phyloP scores from a whole-genome alignment of 116 monocot genomes.

The Trichopus zeylanicus region DNA sequence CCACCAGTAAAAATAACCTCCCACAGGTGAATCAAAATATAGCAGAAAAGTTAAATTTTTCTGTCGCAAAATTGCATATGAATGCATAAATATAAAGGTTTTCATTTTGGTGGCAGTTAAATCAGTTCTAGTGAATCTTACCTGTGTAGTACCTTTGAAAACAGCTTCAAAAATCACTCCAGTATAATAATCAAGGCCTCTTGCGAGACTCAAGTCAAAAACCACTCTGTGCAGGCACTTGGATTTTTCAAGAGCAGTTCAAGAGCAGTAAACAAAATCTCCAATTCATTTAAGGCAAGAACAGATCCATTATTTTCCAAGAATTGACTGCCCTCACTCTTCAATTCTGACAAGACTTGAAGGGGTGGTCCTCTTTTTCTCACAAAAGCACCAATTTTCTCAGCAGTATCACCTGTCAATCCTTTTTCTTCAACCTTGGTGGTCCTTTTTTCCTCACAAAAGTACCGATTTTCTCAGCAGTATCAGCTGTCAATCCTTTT shows the following conservation, averaged over 20 bases:
- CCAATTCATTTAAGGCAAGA: conserved; percentile 69
- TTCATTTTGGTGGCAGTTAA: background rate
- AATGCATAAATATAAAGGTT: background rate
- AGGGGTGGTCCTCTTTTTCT: conserved; percentile 70
- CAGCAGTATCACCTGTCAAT: conserved; percentile 56
- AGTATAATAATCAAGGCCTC: conserved; percentile 99
- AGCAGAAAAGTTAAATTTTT: background rate
- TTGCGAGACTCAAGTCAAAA: conserved; percentile 98
- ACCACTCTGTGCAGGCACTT: conserved; percentile 63
- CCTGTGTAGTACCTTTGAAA: conserved; percentile 89
- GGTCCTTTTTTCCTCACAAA: conserved; percentile 78
- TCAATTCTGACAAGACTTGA: conserved; percentile 64
- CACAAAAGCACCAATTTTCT: conserved; percentile 82
- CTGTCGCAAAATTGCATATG: background rate
- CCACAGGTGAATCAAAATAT: no score
- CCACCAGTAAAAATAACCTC: no score
- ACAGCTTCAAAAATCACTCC: conserved; percentile 97
- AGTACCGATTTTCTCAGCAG: conserved; percentile 74
- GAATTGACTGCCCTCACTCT: conserved; percentile 51
- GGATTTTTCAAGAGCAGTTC: conserved; percentile 64
- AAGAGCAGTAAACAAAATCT: conserved; percentile 74
- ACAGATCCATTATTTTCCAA: conserved; percentile 50
- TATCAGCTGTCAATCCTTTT: conserved; percentile 70
- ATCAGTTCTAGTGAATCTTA: conserved; percentile 19
- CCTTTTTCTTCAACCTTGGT: conserved; percentile 99